Base-by-base conservation (phyloP, 768 basidiomycete genomes). In the Russula compacta region DNA sequence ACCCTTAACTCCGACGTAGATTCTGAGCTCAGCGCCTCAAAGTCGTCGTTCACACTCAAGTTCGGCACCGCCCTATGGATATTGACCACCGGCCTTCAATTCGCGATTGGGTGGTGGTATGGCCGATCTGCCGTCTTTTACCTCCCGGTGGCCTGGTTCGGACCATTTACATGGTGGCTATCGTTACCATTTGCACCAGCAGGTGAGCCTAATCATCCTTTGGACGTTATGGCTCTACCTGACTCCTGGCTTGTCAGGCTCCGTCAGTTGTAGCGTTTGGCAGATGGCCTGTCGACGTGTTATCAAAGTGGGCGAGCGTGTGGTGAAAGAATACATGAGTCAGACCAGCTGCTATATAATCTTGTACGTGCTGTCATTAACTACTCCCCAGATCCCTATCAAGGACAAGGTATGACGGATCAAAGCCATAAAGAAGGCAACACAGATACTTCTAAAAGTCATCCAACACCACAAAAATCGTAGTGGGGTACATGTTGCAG, bases 231-330 rank as follows among this genome's bases (percentile, higher is more conserved):
- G 19, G 59, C 47, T 33, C 39, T 24, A 43, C 54, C 15, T 33
- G 21, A 32, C 58, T 24, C n/a, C 32, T 43, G 49, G 52, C 7
- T 11, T 56, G 19, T 52, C 64, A 94, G 95, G 95, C 11, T 89
- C 92, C 11, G 87, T 99, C 61, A 92, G 92, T 67, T 92, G 93
- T 44, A 90, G 89, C 1, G 82, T 92, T 43, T 99, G 95, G 95
- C 89, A 93, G 69, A 91, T 97, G 85, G 89, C 92, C 8, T 95
- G 93, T 73, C 85, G 83, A 65, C 80, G 92, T 53, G 87, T 92
- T n/a, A 79, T 98, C 60, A 79, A 81, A 61, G 78, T 86, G n/a
- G 79, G 84, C 48, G 91, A 92, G 71, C 79, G 82, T 9, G 56
- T 61, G 17, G 62, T 53, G 56, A 66, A 56, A 38, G 65, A 66